Conservation (phyloP, 805 yeast genomes). For the Maudiozyma turicensis region DNA sequence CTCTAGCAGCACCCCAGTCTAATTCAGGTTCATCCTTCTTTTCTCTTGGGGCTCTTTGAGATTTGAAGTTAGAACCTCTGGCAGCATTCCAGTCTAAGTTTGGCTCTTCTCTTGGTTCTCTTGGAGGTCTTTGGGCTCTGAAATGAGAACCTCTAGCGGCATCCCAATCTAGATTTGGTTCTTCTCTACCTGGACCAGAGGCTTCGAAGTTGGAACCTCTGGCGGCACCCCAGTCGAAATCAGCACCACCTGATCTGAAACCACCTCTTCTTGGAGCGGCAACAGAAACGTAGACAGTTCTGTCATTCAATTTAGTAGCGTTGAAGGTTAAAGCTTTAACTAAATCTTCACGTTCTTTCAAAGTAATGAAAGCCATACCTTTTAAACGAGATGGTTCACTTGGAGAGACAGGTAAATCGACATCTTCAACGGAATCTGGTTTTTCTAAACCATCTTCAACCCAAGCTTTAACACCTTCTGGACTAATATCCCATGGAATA, state of each 20-base stretch:
- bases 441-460: constrained; percentile 45
- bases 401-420: constrained; percentile 65
- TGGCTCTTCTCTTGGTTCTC: constrained; percentile 33
- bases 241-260: constrained; percentile 36
- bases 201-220: constrained; percentile 35
- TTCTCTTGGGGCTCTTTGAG: constrained; percentile 25
- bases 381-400: constrained; percentile 56
- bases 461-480: constrained; percentile 52
- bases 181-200: constrained; percentile 28
- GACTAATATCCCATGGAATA: constrained; percentile 73
- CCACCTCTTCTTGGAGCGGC: constrained; percentile 55
- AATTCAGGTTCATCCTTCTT: constrained; percentile 32
- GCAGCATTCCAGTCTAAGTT: constrained; percentile 43
- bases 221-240: constrained; percentile 38
- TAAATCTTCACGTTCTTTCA: constrained; percentile 65
- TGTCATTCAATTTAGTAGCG: constrained; percentile 62
- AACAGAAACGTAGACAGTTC: constrained; percentile 64
- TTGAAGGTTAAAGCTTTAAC: constrained; percentile 62
- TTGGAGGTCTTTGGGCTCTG: constrained; percentile 24
- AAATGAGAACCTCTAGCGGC: constrained; percentile 39
- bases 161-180: constrained; percentile 40
- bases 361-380: constrained; percentile 85
- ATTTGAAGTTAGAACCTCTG: constrained; percentile 35
- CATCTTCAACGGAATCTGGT: constrained; percentile 47
- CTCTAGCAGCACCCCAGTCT: constrained; percentile 37